Evolutionary conservation across 495 filamentous ascomycete genomes (phyloP), one percentile per base, ranked within the genome.

Genomic region (Hypoxylon intermedium): DNA sequence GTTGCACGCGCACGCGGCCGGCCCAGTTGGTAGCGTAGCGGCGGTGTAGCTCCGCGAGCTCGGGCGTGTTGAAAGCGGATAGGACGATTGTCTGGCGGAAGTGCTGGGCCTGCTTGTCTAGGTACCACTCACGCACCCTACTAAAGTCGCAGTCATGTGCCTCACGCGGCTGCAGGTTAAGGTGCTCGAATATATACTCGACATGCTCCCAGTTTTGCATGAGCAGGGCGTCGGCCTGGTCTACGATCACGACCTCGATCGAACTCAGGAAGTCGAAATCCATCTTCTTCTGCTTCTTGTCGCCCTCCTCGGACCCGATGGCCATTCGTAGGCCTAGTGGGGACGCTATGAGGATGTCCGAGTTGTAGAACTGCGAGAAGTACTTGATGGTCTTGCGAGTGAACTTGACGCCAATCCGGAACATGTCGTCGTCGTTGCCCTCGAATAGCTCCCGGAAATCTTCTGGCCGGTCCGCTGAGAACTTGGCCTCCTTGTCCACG

Each of bases 141-240:
- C 87, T 89, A 73, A 97, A 96, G 77, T 98, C 94, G 66, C 91
- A 96, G 57, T 90, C 92, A 74, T 98, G 94, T 2, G 90, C 84
- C 67, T 97, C 90, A 51, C 85, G 88, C 13, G 93, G 94, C 64
- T 94, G 92, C 37, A 88, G 79, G 73, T 98, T 98, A 41, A 98
- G 85, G 73, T 97, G 92, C 58, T 91, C 85, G 69, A 97, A 90
- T 63, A 97, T 86, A 70, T 86, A 89, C 63, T 92, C 89, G 48
- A 96, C 83, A 74, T 98, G 92, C 65, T 97, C 93, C 94, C 95
- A 98, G 74, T 96, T 97, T 69, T 98, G 94, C 93, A 97, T 97
- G 13, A 93, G 82, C 12, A 98, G 80, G 1, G 92, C 92, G 71
- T 98, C 95, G 34, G 92, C 90, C 70, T 97, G 92, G 72, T 98